Conservation (phyloP, 129 eudicot species). For the Logfia minima region DNA sequence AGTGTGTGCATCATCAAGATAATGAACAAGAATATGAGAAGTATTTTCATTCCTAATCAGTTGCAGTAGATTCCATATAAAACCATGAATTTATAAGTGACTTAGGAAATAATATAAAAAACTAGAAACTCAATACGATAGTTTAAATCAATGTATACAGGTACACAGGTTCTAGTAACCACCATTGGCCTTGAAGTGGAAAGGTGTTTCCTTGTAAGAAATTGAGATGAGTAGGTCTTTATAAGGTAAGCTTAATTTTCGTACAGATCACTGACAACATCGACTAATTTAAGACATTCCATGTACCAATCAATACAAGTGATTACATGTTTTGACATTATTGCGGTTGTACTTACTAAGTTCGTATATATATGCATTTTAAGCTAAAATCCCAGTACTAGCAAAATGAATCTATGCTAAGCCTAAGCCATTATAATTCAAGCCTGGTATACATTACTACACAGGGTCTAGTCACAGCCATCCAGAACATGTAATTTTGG, state of each 20-base stretch:
- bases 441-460: conserved; percentile 4
- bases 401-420: neutral
- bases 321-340: too few species aligned
- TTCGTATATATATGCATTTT: too few species aligned
- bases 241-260: too few species aligned
- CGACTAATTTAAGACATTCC: too few species aligned
- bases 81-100: neutral
- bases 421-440: conserved; percentile 13
- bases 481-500: neutral
- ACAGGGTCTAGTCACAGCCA: conserved; percentile 1
- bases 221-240: too few species aligned
- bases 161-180: neutral
- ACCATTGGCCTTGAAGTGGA: neutral
- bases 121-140: neutral
- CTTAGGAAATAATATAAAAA: neutral
- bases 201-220: neutral
- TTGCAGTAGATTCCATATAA: too few species aligned
- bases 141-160: neutral
- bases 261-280: too few species aligned
- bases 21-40: neutral
- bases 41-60: too few species aligned
- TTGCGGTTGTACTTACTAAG: too few species aligned
- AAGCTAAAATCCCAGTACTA: neutral
- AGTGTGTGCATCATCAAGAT: neutral
- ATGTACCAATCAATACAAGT: conserved; percentile 1